Evolutionary conservation across 331 rosid species (phyloP).

Genomic region (Pyracantha coccinea): DNA sequence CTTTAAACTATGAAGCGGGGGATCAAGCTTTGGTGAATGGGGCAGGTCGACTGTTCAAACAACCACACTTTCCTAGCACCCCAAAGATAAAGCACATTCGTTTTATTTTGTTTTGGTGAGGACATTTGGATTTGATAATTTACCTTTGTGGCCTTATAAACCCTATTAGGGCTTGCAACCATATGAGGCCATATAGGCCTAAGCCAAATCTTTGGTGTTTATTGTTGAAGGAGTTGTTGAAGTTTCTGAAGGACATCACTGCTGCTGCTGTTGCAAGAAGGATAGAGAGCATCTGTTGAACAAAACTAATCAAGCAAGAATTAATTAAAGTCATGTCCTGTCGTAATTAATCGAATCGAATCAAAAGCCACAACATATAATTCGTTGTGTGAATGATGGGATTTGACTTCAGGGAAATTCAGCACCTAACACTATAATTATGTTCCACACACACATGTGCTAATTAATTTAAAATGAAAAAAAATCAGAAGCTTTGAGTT

Average conservation of each 20-base stretch:
- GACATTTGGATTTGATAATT: background rate
- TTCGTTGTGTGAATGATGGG: background rate
- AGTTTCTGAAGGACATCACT: conserved; percentile 80
- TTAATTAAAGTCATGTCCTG: background rate
- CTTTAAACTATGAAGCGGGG: background rate
- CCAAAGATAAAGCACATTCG: background rate
- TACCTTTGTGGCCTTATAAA: conserved; percentile 68
- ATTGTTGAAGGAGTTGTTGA: conserved; percentile 80
- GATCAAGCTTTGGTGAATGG: background rate
- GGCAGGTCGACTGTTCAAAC: no score
- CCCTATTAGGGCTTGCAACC: conserved; percentile 69
- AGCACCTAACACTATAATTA: conserved; percentile 19
- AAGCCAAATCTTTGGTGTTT: conserved; percentile 86
- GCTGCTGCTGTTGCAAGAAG: conserved; percentile 79
- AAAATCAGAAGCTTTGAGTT: conserved; percentile 7
- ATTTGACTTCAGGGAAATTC: background rate
- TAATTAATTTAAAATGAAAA: conserved; percentile 8
- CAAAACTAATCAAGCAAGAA: conserved; percentile 4
- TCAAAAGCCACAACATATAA: background rate
- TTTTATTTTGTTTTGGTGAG: background rate
- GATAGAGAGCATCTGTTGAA: conserved; percentile 50
- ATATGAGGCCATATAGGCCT: conserved; percentile 65
- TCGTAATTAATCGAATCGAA: background rate
- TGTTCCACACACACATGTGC: conserved; percentile 15
- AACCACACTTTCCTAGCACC: background rate